Conservation (phyloP, 192 early-diverging fungal genomes). For the Geranomyces michiganensis region DNA sequence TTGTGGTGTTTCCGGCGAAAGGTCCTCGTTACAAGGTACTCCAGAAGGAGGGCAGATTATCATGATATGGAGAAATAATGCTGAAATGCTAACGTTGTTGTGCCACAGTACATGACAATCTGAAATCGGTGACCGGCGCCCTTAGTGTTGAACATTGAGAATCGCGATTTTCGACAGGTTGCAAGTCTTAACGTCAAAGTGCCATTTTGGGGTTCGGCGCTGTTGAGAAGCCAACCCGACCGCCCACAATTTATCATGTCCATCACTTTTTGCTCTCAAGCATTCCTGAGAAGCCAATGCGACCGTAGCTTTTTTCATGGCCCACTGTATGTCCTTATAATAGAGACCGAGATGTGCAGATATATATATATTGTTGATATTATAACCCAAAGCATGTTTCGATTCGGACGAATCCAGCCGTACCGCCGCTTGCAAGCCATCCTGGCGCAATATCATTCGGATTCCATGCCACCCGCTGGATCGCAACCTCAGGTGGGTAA, state of each 20-base stretch:
- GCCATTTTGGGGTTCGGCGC: no score
- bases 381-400: conserved; percentile 21
- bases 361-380: not conserved
- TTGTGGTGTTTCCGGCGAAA: conserved; percentile 46
- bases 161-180: no score
- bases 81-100: not conserved
- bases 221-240: no score
- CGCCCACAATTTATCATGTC: no score
- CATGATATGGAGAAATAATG: no score
- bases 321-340: no score
- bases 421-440: conserved; percentile 36
- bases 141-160: no score
- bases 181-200: no score
- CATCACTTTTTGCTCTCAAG: no score
- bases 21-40: conserved; percentile 41
- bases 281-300: no score
- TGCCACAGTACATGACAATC: not conserved
- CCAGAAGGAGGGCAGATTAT: not conserved
- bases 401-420: conserved; percentile 34
- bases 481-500: conserved; percentile 39
- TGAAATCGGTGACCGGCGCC: not conserved
- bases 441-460: conserved; percentile 17
- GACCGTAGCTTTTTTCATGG: no score
- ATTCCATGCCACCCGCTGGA: conserved; percentile 48
- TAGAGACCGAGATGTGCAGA: no score